A percentile compares a stretch with the other conserved stretches of the same genome.
These are phyloP conservation scores for Boletellus ananiceps DNA, from an alignment of 768 basidiomycete species.

Conservation along the genomic window DNA sequence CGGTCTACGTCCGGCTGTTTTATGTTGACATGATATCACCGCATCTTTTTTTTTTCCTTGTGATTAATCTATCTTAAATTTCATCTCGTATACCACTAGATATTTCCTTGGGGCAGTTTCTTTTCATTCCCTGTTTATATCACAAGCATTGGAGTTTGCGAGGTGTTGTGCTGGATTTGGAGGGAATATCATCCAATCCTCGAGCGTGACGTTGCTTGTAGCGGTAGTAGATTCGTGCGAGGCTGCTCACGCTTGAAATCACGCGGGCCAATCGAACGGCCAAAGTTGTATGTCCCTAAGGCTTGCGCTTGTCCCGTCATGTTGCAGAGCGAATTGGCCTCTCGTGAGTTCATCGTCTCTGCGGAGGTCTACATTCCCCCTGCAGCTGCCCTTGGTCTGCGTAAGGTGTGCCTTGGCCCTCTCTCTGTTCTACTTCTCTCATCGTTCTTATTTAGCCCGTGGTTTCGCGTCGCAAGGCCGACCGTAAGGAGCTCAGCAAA, in stretches of 20 bases:
- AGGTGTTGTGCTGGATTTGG: constrained; percentile 7
- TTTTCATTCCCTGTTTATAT: constrained; percentile 9
- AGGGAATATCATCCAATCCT: neutral
- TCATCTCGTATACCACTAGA: constrained; percentile 12
- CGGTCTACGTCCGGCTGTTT: constrained; percentile 14
- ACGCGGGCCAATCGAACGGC: too few species aligned
- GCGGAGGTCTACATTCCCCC: constrained; percentile 61
- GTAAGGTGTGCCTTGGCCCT: constrained; percentile 46
- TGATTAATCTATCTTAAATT: constrained; percentile 14
- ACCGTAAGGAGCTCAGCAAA: constrained; percentile 43
- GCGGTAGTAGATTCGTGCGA: neutral
- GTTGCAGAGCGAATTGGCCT: constrained; percentile 6
- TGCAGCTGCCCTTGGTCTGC: constrained; percentile 44
- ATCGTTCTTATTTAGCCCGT: constrained; percentile 35
- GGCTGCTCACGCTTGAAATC: neutral
- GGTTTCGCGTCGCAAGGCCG: constrained; percentile 48
- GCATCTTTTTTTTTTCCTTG: constrained; percentile 4
- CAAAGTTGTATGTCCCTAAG: neutral
- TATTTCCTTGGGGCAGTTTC: constrained; percentile 6
- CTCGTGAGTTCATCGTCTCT: constrained; percentile 54
- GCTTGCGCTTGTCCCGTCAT: constrained; percentile 6
- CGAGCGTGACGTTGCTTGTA: constrained; percentile 3
- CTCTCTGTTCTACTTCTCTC: constrained; percentile 6
- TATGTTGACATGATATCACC: constrained; percentile 14
- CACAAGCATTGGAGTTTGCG: constrained; percentile 1